phyloP scores from a whole-genome alignment of 2,329 filamentous ascomycete genomes.

The Colletotrichum aenigma region DNA sequence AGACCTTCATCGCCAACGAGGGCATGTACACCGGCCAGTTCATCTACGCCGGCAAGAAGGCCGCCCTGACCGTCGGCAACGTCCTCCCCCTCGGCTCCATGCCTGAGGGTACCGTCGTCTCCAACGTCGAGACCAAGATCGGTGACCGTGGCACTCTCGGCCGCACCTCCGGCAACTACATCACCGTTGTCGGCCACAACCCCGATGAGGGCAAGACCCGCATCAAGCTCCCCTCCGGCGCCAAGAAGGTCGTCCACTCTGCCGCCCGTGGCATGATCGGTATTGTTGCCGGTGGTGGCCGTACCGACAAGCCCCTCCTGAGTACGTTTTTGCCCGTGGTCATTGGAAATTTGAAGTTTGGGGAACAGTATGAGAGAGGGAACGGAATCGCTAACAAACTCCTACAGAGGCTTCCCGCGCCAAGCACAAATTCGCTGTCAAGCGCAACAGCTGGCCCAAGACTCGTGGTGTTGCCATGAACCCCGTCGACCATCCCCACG shows the following conservation, averaged over 20 bases:
- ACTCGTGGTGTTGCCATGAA: conserved; percentile 99
- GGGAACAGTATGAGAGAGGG: neutral
- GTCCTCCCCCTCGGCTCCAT: conserved; percentile 92
- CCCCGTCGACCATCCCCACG: conserved; percentile 98
- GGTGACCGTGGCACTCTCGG: conserved; percentile 96
- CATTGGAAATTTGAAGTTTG: neutral
- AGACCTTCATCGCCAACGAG: conserved; percentile 99
- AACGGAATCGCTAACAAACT: conserved; percentile 41
- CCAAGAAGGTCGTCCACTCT: conserved; percentile 98
- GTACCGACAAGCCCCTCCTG: conserved; percentile 99
- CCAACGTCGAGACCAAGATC: conserved; percentile 99
- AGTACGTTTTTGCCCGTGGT: conserved; percentile 59
- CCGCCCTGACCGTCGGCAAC: conserved; percentile 95
- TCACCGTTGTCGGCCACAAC: conserved; percentile 98
- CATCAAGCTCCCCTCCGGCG: conserved; percentile 97
- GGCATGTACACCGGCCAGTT: conserved; percentile 99
- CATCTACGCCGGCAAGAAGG: conserved; percentile 99
- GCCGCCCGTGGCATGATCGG: conserved; percentile 96
- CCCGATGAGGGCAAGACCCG: conserved; percentile 99
- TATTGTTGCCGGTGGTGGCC: conserved; percentile 98
- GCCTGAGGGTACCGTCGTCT: conserved; percentile 98
- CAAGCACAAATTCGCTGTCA: conserved; percentile 99
- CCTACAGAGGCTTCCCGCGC: conserved; percentile 92
- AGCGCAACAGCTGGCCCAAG: conserved; percentile 99
- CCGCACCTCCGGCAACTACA: conserved; percentile 98